Conservation (phyloP, 768 basidiomycete genomes). For the Russula foetens region DNA sequence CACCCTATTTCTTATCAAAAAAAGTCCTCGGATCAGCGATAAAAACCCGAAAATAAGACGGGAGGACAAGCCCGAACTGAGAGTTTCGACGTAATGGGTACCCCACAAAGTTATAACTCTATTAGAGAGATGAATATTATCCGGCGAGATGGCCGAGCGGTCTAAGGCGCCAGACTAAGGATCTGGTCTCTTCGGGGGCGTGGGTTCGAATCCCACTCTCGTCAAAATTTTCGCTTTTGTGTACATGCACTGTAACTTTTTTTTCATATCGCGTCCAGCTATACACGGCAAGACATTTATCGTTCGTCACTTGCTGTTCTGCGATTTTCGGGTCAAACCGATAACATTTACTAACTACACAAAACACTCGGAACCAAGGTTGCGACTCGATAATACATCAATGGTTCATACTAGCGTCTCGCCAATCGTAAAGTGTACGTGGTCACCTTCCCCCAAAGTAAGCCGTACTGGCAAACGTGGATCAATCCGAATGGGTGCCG, state of each 20-base stretch:
- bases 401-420: constrained; percentile 35
- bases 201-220: constrained; percentile 46
- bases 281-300: too few relatives aligned
- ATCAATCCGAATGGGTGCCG: constrained; percentile 77
- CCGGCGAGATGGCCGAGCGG: constrained; percentile 72
- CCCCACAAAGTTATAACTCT: background rate
- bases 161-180: constrained; percentile 87
- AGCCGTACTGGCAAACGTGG: constrained; percentile 72
- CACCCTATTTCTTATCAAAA: too few relatives aligned
- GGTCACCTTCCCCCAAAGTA: constrained; percentile 74
- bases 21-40: background rate
- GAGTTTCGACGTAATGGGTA: background rate
- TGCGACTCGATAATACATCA: background rate
- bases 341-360: constrained; percentile 10
- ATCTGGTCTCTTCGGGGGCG: constrained; percentile 41
- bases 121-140: background rate
- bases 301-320: background rate
- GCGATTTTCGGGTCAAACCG: background rate
- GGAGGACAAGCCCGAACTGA: too few relatives aligned
- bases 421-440: constrained; percentile 60
- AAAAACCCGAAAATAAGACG: background rate
- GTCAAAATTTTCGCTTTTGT: constrained; percentile 15
- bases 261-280: background rate
- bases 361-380: constrained; percentile 7
- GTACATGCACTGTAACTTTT: background rate